Evolutionary conservation across 805 yeast genomes (phyloP).

Genomic region (Starmerella apis): DNA sequence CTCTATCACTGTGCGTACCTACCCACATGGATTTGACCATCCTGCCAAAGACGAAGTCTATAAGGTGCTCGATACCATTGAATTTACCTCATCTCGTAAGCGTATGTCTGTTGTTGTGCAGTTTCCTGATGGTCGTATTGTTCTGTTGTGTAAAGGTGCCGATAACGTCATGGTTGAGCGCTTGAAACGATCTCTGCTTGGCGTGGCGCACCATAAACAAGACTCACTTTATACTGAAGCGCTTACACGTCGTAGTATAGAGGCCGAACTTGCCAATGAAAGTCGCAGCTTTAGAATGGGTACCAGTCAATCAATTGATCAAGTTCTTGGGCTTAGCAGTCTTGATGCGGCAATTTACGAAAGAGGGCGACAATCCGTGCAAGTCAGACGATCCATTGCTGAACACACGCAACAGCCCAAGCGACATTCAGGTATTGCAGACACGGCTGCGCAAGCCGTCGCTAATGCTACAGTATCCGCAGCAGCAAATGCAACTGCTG

Average conservation of each 20-base stretch:
- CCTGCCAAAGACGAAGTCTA: conserved; percentile 58
- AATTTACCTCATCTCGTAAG: conserved; percentile 77
- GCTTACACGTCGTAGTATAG: conserved; percentile 55
- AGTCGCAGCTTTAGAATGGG: conserved; percentile 10
- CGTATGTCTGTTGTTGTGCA: conserved; percentile 83
- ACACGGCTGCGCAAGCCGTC: neutral
- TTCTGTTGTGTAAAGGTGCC: conserved; percentile 88
- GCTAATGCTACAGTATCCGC: neutral
- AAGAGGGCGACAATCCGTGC: conserved; percentile 23
- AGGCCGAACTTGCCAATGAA: conserved; percentile 42
- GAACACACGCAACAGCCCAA: neutral
- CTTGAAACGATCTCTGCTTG: conserved; percentile 39
- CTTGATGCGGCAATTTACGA: conserved; percentile 23
- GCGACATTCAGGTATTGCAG: neutral
- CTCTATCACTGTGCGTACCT: conserved; percentile 56
- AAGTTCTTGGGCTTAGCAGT: conserved; percentile 19
- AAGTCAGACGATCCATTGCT: conserved; percentile 6
- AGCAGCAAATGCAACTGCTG: conserved; percentile 3
- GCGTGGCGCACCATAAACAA: conserved; percentile 53
- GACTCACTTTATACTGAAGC: conserved; percentile 51
- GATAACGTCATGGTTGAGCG: conserved; percentile 79
- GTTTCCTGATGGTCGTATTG: conserved; percentile 65
- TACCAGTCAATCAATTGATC: conserved; percentile 17
- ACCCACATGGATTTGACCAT: conserved; percentile 67
- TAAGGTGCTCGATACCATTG: conserved; percentile 68